phyloP scores from a whole-genome alignment of 495 filamentous ascomycete genomes.

The Copromyces sp. region DNA sequence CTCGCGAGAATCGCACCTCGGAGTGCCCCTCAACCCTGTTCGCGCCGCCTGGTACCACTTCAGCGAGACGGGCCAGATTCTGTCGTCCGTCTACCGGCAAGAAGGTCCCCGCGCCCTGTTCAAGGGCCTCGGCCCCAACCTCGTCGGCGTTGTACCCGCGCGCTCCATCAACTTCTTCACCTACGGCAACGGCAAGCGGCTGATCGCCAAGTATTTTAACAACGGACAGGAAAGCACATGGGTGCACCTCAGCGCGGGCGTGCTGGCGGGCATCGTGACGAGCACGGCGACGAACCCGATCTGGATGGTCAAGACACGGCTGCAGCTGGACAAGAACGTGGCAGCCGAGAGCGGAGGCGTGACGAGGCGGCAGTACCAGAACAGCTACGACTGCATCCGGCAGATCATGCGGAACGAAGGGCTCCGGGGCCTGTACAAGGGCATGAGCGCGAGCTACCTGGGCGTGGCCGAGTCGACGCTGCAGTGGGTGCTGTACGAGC shows the following conservation, averaged over 20 bases:
- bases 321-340: conserved; percentile 72
- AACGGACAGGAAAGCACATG: conserved; percentile 53
- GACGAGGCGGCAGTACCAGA: conserved; percentile 58
- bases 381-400: conserved; percentile 68
- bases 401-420: conserved; percentile 73
- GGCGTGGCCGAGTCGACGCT: conserved; percentile 78
- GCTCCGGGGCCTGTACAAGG: conserved; percentile 67
- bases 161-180: conserved; percentile 80
- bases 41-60: conserved; percentile 50
- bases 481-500: conserved; percentile 83
- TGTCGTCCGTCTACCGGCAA: conserved; percentile 60
- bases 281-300: conserved; percentile 86
- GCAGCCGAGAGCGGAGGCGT: conserved; percentile 39
- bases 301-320: conserved; percentile 82
- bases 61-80: conserved; percentile 70
- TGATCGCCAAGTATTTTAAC: conserved; percentile 58
- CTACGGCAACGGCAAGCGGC: conserved; percentile 78
- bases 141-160: conserved; percentile 79
- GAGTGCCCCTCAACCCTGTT: conserved; percentile 31
- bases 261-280: conserved; percentile 65
- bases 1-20: conserved; percentile 29
- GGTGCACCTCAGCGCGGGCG: conserved; percentile 65
- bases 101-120: conserved; percentile 82
- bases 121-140: conserved; percentile 79
- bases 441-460: conserved; percentile 77